Evolutionary conservation across 2,329 filamentous ascomycete species (phyloP).

Genomic region (Botrytis hyacinthi): DNA sequence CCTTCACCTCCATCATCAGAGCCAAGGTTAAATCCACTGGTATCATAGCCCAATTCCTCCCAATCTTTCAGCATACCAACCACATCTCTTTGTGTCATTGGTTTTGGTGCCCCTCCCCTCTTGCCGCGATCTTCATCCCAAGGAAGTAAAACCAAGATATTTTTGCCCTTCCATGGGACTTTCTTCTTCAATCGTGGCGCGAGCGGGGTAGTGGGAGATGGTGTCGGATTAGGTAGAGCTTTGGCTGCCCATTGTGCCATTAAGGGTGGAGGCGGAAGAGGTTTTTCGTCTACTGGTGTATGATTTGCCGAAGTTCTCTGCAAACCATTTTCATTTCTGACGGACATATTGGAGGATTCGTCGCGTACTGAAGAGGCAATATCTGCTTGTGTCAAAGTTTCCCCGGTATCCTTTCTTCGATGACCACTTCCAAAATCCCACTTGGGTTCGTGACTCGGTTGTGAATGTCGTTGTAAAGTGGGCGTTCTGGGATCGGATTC

Average conservation of each 20-base stretch:
- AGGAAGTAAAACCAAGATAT: slow-evolving; percentile 68
- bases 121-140: slow-evolving; percentile 64
- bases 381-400: slow-evolving; percentile 38
- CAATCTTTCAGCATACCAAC: slow-evolving; percentile 63
- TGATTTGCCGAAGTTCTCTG: slow-evolving; percentile 26
- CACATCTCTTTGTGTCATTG: slow-evolving; percentile 56
- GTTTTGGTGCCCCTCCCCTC: slow-evolving; percentile 51
- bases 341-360: slow-evolving; percentile 28
- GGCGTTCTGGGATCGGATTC: slow-evolving; percentile 37
- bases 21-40: slow-evolving; percentile 65
- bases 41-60: slow-evolving; percentile 67
- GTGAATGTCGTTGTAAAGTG: slow-evolving; percentile 36
- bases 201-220: slow-evolving; percentile 39
- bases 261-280: slow-evolving; percentile 39
- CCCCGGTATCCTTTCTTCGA: slow-evolving; percentile 39
- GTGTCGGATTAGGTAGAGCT: slow-evolving; percentile 23
- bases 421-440: slow-evolving; percentile 27
- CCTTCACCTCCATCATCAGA: slow-evolving; percentile 37
- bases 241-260: slow-evolving; percentile 26
- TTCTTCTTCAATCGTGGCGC: slow-evolving; percentile 67
- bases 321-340: slow-evolving; percentile 27
- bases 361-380: slow-evolving; percentile 26
- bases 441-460: slow-evolving; percentile 28
- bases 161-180: slow-evolving; percentile 72
- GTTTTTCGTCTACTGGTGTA: slow-evolving; percentile 41